Evolutionary conservation across 2,329 filamentous ascomycete species (phyloP), one percentile per base, ranked within the genome.

Genomic region (Aquanectria penicillioides): DNA sequence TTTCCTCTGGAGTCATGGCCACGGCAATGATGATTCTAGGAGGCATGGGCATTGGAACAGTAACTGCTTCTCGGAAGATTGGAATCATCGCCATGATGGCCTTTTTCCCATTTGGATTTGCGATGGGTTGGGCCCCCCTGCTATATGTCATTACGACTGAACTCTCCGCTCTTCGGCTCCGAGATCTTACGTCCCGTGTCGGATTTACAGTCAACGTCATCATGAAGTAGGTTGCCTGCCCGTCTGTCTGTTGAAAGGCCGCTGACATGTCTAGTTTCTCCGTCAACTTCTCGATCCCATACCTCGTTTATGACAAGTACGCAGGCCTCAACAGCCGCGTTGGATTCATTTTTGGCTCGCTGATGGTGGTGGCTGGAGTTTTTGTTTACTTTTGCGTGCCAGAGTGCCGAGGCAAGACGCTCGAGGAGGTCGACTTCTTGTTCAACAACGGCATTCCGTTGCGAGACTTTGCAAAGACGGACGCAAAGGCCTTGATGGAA

Each of bases 1-100:
- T 34, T 12, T 52, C 37, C 6, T 6, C 47, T 11, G 47, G 11
- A 10, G 15, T 23, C 1, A 58, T 66, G 29, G 33, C 51, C 7
- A 48, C 18, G 1, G 63, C 63, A 1, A 70, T 72, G 38, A 61
- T 60, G 10, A 64, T 62, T 0, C 72, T 72, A 70, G 70, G 70
- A 1, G 52, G 64, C 0, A 23, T 72, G 1, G 68, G 70, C 1
- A 66, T 64, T 0, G 58, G 71, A 0, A 31, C 52, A 1, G 55
- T 66, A 4, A 18, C 62, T 2, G 28, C 52, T 4, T 4, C 57
- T 2, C 51, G 50, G 0, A 71, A 72, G 22, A 64, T 61, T 3
- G 70, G 59, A 1, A 59, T 72, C 1, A 49, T 72, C 0, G 63
- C 66, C 0, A 68, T 72, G 65, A 64, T 69, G 9, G 66, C 68